phyloP scores from a whole-genome alignment of 768 basidiomycete species.

The Tricholoma saponaceum region DNA sequence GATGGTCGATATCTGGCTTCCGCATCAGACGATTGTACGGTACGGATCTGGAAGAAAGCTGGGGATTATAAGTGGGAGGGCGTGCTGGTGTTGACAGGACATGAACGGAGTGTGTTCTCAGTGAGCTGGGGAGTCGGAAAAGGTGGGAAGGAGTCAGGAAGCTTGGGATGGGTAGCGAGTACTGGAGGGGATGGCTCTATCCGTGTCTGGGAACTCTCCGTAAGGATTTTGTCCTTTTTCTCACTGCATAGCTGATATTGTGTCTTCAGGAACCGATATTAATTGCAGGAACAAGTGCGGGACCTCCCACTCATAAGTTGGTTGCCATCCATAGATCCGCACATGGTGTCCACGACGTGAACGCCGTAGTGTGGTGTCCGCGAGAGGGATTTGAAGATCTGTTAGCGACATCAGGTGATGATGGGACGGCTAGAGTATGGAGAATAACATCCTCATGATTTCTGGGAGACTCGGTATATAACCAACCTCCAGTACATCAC shows the following conservation, averaged over 20 bases:
- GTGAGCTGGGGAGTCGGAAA: constrained; percentile 63
- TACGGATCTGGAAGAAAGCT: constrained; percentile 80
- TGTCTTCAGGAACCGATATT: constrained; percentile 22
- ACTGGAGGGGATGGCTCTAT: constrained; percentile 84
- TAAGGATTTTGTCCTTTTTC: constrained; percentile 23
- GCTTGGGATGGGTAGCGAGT: constrained; percentile 80
- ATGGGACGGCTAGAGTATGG: constrained; percentile 84
- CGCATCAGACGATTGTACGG: constrained; percentile 79
- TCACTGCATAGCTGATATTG: not conserved
- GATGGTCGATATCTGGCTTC: constrained; percentile 79
- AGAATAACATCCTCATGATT: constrained; percentile 25
- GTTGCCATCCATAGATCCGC: constrained; percentile 58
- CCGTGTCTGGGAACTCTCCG: constrained; percentile 75
- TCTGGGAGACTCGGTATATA: not conserved
- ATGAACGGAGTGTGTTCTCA: constrained; percentile 76
- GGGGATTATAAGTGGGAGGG: constrained; percentile 61
- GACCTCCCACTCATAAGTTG: constrained; percentile 35
- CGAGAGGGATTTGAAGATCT: constrained; percentile 58
- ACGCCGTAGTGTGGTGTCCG: constrained; percentile 82
- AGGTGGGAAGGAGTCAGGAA: constrained; percentile 22
- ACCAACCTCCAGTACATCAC: not conserved
- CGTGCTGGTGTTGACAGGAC: constrained; percentile 54
- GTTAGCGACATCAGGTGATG: constrained; percentile 83
- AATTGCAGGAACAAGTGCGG: constrained; percentile 3
- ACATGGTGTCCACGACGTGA: constrained; percentile 84